Conservation (phyloP, 148 eudicot species). For the Rhododendron ferrugineum region DNA sequence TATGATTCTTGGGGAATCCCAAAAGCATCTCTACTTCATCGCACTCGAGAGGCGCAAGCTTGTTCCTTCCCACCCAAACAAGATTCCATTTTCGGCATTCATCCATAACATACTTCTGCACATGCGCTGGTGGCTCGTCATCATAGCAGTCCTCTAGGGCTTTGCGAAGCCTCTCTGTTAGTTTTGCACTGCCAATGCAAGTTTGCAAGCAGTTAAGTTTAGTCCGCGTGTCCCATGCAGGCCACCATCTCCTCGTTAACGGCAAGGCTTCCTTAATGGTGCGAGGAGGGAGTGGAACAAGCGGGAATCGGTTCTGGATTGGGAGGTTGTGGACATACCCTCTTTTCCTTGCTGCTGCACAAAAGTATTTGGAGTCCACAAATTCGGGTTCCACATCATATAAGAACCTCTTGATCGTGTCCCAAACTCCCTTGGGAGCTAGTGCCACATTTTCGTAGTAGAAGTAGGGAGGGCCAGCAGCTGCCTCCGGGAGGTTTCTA, state of each 20-base stretch:
- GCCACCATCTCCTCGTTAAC: slow-evolving; percentile 76
- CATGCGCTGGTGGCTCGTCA: slow-evolving; percentile 50
- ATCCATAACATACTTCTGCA: slow-evolving; percentile 53
- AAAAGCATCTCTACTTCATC: slow-evolving; percentile 87
- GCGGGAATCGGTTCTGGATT: slow-evolving; percentile 46
- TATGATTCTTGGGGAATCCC: slow-evolving; percentile 86
- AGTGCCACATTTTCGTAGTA: slow-evolving; percentile 94
- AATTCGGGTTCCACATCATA: slow-evolving; percentile 82
- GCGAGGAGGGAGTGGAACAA: slow-evolving; percentile 70
- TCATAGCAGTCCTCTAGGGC: slow-evolving; percentile 46
- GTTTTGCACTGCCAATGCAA: slow-evolving; percentile 65
- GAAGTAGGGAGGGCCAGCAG: slow-evolving; percentile 74
- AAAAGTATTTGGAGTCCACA: slow-evolving; percentile 77
- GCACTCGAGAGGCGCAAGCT: slow-evolving; percentile 76
- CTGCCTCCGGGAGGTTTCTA: slow-evolving; percentile 55
- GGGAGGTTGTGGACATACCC: slow-evolving; percentile 90
- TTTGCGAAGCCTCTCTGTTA: slow-evolving; percentile 58
- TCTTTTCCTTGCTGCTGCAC: slow-evolving; percentile 82
- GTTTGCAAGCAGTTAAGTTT: slow-evolving; percentile 83
- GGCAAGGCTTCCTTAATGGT: slow-evolving; percentile 76
- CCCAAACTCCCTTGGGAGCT: slow-evolving; percentile 92
- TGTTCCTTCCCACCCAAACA: slow-evolving; percentile 91
- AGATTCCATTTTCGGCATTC: slow-evolving; percentile 82
- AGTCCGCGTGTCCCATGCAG: slow-evolving; percentile 65
- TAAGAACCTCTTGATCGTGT: slow-evolving; percentile 62